Conservation (phyloP, 1,284 basidiomycete species). For the Rugosomyces carneus region DNA sequence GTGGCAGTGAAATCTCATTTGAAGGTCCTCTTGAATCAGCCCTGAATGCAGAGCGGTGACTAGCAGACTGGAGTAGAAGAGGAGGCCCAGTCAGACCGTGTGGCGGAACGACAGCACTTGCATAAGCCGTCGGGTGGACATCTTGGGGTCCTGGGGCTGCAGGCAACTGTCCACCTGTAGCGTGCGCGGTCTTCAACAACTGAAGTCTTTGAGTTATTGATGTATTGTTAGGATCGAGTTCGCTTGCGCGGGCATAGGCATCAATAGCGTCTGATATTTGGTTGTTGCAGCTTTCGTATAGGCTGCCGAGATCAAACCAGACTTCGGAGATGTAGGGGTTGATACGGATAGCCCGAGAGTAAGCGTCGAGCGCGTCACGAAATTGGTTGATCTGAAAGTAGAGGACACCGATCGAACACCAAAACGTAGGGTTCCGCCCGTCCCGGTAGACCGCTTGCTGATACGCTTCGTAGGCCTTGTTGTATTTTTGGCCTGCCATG, state of each 20-base stretch:
- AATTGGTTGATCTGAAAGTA: constrained; percentile 99
- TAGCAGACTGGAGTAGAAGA: constrained; percentile 48
- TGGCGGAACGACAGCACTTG: constrained; percentile 64
- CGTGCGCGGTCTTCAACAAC: constrained; percentile 76
- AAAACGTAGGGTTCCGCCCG: constrained; percentile 97
- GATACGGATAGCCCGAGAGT: constrained; percentile 96
- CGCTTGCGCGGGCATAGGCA: constrained; percentile 89
- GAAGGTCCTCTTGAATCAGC: constrained; percentile 59
- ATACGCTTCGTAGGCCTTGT: constrained; percentile 99
- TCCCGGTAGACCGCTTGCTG: constrained; percentile 99
- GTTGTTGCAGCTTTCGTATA: constrained; percentile 99
- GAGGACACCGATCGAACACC: constrained; percentile 98
- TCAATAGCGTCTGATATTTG: constrained; percentile 98
- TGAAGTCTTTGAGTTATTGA: constrained; percentile 76
- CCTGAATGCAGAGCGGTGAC: constrained; percentile 52
- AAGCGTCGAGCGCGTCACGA: constrained; percentile 96
- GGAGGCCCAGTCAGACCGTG: constrained; percentile 58
- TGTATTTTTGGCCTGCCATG: constrained; percentile 99
- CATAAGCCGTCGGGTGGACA: constrained; percentile 92
- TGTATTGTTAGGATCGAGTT: constrained; percentile 80
- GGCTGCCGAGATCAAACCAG: constrained; percentile 96
- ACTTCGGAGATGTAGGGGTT: constrained; percentile 99
- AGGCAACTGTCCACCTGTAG: constrained; percentile 72
- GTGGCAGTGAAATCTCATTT: constrained; percentile 54
- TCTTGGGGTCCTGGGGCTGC: constrained; percentile 88